Evolutionary conservation across 2,329 filamentous ascomycete genomes (phyloP).

Genomic region (Aspergillus vadensis): DNA sequence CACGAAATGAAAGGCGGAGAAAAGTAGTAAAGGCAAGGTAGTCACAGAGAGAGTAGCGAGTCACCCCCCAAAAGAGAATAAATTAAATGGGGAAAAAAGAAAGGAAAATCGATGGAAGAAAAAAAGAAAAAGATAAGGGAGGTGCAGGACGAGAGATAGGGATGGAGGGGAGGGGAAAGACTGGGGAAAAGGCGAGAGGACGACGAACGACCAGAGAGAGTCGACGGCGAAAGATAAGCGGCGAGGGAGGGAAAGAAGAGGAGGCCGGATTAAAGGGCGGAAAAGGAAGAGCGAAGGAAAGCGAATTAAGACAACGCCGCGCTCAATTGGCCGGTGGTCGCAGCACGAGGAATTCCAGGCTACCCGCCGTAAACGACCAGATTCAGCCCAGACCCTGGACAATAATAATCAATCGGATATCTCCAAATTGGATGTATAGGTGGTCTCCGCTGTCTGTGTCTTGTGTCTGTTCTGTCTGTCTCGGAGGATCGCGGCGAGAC

Average conservation of each 20-base stretch:
- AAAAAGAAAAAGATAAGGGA: conserved; percentile 9
- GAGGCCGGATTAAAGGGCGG: background rate
- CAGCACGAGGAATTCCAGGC: conserved; percentile 29
- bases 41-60: background rate
- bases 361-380: conserved; percentile 39
- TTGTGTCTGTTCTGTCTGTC: too few species aligned
- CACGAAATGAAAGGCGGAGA: conserved; percentile 4
- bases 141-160: background rate
- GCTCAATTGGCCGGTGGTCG: conserved; percentile 4
- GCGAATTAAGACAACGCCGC: background rate
- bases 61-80: background rate
- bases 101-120: conserved; percentile 6
- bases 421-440: too few species aligned
- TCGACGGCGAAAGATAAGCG: background rate
- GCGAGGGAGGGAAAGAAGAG: conserved; percentile 4
- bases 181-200: background rate
- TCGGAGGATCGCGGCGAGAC: too few species aligned
- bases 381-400: conserved; percentile 9
- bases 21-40: background rate
- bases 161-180: conserved; percentile 3
- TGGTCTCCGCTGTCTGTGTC: too few species aligned
- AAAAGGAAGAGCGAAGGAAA: background rate
- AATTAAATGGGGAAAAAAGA: background rate
- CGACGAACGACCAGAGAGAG: background rate
- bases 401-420: conserved; percentile 4